Evolutionary conservation across 2,329 filamentous ascomycete genomes (phyloP).

Genomic region (Xylariaceae sp.): DNA sequence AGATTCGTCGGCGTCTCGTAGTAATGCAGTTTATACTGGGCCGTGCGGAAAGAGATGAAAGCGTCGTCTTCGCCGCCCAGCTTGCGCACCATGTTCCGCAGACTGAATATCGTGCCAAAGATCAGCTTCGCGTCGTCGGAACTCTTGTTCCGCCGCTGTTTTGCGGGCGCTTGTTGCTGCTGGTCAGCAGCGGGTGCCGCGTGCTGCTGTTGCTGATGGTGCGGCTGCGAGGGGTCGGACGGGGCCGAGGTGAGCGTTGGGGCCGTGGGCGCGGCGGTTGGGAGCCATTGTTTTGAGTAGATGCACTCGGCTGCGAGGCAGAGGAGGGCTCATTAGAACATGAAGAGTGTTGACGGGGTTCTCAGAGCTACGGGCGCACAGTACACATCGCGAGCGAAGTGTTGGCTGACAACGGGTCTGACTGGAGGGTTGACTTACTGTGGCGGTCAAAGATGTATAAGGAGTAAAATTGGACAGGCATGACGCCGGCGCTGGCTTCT

Average conservation of each 20-base stretch:
- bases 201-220: slow-evolving; percentile 5
- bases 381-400: slow-evolving; percentile 7
- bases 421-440: slow-evolving; percentile 53
- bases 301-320: slow-evolving; percentile 78
- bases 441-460: slow-evolving; percentile 99
- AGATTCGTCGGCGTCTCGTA: slow-evolving; percentile 96
- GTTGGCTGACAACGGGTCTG: slow-evolving; percentile 5
- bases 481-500: slow-evolving; percentile 38
- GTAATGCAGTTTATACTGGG: slow-evolving; percentile 96
- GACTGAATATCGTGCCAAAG: slow-evolving; percentile 92
- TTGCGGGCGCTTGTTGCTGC: slow-evolving; percentile 13
- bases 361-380: slow-evolving; percentile 15
- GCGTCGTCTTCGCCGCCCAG: slow-evolving; percentile 89
- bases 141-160: slow-evolving; percentile 27
- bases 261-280: slow-evolving; percentile 39
- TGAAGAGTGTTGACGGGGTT: not conserved
- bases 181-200: slow-evolving; percentile 16
- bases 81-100: slow-evolving; percentile 95
- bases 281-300: slow-evolving; percentile 82
- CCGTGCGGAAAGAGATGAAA: slow-evolving; percentile 90
- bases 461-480: slow-evolving; percentile 77
- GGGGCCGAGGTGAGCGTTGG: slow-evolving; percentile 39
- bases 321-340: slow-evolving; percentile 16
- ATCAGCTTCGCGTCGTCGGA: slow-evolving; percentile 92
- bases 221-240: not conserved